A percentile compares a stretch with the other conserved stretches of the same genome.
phyloP scores from a whole-genome alignment of 345 rosid species.

The Isatis tinctoria region DNA sequence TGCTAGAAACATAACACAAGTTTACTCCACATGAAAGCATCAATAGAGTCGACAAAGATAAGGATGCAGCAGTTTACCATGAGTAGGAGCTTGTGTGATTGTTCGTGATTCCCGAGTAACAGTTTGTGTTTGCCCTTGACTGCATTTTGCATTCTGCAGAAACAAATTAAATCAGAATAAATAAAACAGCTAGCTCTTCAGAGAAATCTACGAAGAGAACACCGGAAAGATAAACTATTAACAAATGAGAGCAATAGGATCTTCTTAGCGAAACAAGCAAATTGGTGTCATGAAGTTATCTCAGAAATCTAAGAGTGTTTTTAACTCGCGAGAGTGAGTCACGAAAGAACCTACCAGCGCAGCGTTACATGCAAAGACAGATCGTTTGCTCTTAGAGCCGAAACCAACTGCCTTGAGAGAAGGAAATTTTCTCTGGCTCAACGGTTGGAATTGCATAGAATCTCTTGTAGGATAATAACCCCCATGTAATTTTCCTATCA shows the following conservation, averaged over 20 bases:
- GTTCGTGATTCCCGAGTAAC: conserved; percentile 61
- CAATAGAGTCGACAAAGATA: background rate
- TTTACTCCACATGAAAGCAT: background rate
- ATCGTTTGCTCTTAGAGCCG: conserved; percentile 14
- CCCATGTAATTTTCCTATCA: conserved; percentile 13
- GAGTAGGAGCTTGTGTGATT: conserved; percentile 70
- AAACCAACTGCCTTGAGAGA: conserved; percentile 6
- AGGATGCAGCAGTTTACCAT: conserved; percentile 39
- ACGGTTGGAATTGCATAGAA: conserved; percentile 10
- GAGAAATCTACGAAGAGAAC: background rate
- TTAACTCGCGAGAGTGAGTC: background rate
- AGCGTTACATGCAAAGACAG: conserved; percentile 34
- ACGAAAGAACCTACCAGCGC: conserved; percentile 35
- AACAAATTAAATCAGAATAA: background rate
- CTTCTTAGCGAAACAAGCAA: background rate
- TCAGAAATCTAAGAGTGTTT: background rate
- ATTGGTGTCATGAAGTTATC: background rate
- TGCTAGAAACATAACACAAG: background rate
- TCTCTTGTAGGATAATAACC: conserved; percentile 1
- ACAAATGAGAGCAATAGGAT: background rate
- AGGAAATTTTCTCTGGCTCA: background rate
- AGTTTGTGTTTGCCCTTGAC: conserved; percentile 81
- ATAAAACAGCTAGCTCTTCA: background rate
- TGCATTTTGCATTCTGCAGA: conserved; percentile 59
- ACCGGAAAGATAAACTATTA: background rate